phyloP scores from a whole-genome alignment of 75 land plant species.

The Adiantum capillusveneris region DNA sequence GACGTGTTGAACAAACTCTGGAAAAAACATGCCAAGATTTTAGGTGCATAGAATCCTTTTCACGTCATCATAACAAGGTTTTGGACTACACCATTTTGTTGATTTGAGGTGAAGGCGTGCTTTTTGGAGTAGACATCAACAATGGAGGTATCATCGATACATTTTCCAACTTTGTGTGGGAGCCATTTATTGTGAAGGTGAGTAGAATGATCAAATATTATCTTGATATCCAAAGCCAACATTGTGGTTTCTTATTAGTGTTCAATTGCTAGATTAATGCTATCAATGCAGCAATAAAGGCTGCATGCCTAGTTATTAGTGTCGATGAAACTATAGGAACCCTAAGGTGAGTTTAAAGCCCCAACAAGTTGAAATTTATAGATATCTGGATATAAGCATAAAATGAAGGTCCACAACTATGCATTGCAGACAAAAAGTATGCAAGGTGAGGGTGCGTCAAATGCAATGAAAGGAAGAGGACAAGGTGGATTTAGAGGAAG shows the following conservation, averaged over 20 bases:
- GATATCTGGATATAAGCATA: too few relatives aligned
- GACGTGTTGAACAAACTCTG: constrained; percentile 95
- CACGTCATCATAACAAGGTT: too few relatives aligned
- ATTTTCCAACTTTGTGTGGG: constrained; percentile 93
- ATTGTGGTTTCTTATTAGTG: too few relatives aligned
- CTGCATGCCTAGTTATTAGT: constrained; percentile 87
- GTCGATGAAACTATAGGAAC: constrained; percentile 95
- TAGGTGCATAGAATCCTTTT: too few relatives aligned
- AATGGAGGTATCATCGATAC: constrained; percentile 96
- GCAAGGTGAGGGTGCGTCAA: constrained; percentile 90
- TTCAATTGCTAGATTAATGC: constrained; percentile 73
- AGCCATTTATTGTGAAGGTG: constrained; percentile 96
- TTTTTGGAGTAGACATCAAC: constrained; percentile 91
- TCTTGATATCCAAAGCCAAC: too few relatives aligned
- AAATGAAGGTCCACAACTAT: not conserved
- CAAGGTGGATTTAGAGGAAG: constrained; percentile 72
- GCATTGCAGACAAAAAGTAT: constrained; percentile 83
- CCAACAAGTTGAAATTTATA: too few relatives aligned
- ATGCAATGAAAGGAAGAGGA: constrained; percentile 87
- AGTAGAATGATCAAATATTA: too few relatives aligned
- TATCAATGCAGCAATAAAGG: constrained; percentile 96
- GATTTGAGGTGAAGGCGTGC: constrained; percentile 81
- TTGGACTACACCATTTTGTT: too few relatives aligned
- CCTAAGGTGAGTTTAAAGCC: constrained; percentile 59
- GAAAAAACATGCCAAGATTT: constrained; percentile 88